Percentiles rank a stretch among this genome's conserved stretches.
phyloP scores from a whole-genome alignment of 208 protist genomes.

The Acanthamoeba lenticulata region DNA sequence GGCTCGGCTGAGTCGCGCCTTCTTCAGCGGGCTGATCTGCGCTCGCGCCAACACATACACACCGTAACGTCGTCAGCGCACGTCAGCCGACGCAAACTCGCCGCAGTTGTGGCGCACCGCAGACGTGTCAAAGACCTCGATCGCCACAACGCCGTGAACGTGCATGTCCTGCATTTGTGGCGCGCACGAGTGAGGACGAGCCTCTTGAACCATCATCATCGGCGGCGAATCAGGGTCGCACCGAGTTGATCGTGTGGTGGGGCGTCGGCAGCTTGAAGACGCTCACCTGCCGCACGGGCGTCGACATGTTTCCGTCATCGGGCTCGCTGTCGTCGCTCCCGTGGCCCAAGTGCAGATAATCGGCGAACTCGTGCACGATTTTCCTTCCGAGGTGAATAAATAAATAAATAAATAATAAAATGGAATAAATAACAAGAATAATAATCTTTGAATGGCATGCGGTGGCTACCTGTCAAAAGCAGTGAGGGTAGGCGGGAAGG shows the following conservation, averaged over 20 bases:
- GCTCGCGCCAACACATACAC: background rate
- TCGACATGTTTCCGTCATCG: background rate
- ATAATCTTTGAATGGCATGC: too few species aligned
- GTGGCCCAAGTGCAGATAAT: background rate
- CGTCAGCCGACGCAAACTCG: too few species aligned
- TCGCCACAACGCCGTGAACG: background rate
- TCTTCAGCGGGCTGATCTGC: background rate
- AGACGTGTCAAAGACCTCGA: conserved; percentile 24
- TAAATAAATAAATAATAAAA: background rate
- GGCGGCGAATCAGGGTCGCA: background rate
- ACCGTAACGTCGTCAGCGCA: too few species aligned
- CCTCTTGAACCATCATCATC: too few species aligned
- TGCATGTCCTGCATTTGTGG: background rate
- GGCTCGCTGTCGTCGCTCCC: background rate
- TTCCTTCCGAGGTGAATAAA: background rate
- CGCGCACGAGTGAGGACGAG: background rate
- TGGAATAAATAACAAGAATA: background rate
- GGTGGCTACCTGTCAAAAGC: background rate
- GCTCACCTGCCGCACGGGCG: background rate
- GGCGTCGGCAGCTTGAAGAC: background rate
- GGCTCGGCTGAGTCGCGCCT: background rate
- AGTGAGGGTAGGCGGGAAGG: background rate
- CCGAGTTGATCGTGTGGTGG: background rate
- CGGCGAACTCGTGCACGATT: background rate
- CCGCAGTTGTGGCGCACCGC: too few species aligned